phyloP scores from a whole-genome alignment of 495 filamentous ascomycete genomes.

The Trichocladium antarcticum region DNA sequence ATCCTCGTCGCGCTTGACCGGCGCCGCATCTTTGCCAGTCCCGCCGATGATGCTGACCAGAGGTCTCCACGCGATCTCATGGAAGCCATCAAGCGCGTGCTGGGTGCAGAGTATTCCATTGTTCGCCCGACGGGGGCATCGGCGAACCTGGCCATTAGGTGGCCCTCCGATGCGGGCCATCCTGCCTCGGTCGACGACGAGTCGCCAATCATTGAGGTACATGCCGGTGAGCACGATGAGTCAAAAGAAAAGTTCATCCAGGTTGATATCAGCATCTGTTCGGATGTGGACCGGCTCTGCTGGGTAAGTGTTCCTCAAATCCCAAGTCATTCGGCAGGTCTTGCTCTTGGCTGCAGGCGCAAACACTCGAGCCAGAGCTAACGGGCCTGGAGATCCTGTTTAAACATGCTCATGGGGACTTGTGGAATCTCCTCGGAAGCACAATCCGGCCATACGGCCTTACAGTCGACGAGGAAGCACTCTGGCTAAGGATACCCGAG shows the following conservation, averaged over 20 bases:
- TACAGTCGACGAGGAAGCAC: slow-evolving; percentile 46
- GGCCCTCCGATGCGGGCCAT: slow-evolving; percentile 26
- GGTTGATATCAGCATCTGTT: slow-evolving; percentile 50
- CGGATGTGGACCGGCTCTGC: slow-evolving; percentile 29
- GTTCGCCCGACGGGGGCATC: slow-evolving; percentile 16
- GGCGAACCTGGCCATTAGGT: slow-evolving; percentile 41
- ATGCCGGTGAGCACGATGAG: slow-evolving; percentile 6
- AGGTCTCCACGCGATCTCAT: slow-evolving; percentile 8
- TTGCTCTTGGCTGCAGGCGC: background rate
- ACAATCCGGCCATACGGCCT: slow-evolving; percentile 51
- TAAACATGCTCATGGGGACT: slow-evolving; percentile 51
- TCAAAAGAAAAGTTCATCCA: slow-evolving; percentile 40
- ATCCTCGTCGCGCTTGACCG: slow-evolving; percentile 40
- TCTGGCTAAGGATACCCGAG: slow-evolving; percentile 51
- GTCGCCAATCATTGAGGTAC: background rate
- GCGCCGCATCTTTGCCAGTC: slow-evolving; percentile 14
- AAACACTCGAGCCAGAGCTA: background rate
- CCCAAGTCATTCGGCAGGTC: background rate
- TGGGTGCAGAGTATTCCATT: slow-evolving; percentile 26
- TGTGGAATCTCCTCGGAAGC: slow-evolving; percentile 54
- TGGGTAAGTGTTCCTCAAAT: slow-evolving; percentile 34
- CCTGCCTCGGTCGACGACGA: background rate
- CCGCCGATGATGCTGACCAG: background rate
- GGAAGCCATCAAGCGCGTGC: slow-evolving; percentile 13
- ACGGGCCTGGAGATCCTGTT: slow-evolving; percentile 33